Percentiles rank a stretch among this genome's conserved stretches.
Evolutionary conservation across 768 basidiomycete genomes (phyloP).

Genomic region (Agrocybe praecox): DNA sequence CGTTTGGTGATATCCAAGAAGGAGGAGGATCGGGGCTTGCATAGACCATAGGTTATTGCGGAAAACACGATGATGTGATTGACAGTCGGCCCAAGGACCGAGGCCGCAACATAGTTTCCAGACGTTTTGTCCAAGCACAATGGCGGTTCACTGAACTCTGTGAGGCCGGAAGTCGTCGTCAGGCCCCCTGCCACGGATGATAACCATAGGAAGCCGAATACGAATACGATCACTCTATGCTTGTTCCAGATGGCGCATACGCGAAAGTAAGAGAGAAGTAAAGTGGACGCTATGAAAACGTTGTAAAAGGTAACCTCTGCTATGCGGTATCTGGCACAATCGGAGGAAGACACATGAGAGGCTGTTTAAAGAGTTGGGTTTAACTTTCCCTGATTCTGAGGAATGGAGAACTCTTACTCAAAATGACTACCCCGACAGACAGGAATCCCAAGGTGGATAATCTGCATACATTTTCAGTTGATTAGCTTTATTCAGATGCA

Average conservation of each 20-base stretch:
- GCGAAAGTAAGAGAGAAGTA: conserved; percentile 3
- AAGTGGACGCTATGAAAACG: conserved; percentile 2
- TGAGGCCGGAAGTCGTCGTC: neutral
- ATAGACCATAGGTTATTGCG: conserved; percentile 1
- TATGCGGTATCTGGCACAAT: neutral
- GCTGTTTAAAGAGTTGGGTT: no score
- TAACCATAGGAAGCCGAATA: neutral
- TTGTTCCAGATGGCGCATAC: conserved; percentile 4
- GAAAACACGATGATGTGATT: conserved; percentile 1
- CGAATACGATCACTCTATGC: neutral
- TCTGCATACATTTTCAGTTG: neutral
- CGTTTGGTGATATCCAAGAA: neutral
- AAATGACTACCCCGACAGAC: neutral
- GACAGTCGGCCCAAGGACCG: conserved; percentile 1
- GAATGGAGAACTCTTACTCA: neutral
- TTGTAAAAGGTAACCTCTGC: neutral
- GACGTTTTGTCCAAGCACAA: neutral
- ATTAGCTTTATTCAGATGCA: neutral
- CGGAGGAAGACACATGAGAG: no score
- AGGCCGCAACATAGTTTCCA: neutral
- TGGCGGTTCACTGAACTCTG: neutral
- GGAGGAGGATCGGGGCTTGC: neutral
- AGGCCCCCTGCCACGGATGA: neutral
- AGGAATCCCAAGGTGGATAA: neutral
- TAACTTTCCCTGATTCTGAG: no score